These are phyloP conservation scores for Penicillium sp. DNA, from an alignment of 2,329 filamentous ascomycete genomes.

Conservation along the genomic window DNA sequence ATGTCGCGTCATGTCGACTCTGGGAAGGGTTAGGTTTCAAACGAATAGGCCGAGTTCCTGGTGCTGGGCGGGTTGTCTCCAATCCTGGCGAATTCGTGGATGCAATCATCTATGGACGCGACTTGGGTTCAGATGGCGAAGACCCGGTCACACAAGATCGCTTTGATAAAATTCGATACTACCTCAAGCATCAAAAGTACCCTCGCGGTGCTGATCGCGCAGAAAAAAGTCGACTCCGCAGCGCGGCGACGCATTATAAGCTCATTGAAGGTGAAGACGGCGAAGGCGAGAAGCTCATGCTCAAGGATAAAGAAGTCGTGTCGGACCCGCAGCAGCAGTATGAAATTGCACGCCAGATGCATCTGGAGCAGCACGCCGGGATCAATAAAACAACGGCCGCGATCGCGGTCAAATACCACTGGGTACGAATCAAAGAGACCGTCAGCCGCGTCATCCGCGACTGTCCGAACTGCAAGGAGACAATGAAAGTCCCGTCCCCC, in stretches of 20 bases:
- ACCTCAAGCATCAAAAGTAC: constrained; percentile 92
- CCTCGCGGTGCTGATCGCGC: constrained; percentile 90
- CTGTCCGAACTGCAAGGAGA: constrained; percentile 86
- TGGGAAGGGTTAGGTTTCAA: constrained; percentile 95
- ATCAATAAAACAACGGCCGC: constrained; percentile 98
- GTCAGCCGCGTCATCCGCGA: constrained; percentile 93
- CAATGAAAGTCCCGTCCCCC: constrained; percentile 61
- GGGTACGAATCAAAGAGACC: constrained; percentile 97
- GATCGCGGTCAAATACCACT: constrained; percentile 93
- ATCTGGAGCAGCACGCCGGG: constrained; percentile 78
- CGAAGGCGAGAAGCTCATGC: constrained; percentile 77
- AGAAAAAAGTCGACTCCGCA: constrained; percentile 92
- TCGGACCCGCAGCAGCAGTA: constrained; percentile 88
- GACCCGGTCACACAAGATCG: constrained; percentile 92
- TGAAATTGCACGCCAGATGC: constrained; percentile 80
- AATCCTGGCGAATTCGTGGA: constrained; percentile 72
- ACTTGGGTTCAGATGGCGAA: constrained; percentile 68
- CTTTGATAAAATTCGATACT: constrained; percentile 98
- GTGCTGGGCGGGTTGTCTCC: constrained; percentile 71
- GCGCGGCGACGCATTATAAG: constrained; percentile 94
- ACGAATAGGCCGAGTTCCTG: constrained; percentile 82
- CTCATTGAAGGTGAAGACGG: constrained; percentile 61
- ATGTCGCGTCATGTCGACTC: constrained; percentile 85
- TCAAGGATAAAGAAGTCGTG: constrained; percentile 97
- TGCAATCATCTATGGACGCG: constrained; percentile 77